These are phyloP conservation scores for Marasmius tenuissimus DNA, from an alignment of 1,284 basidiomycete genomes.

Conservation along the genomic window DNA sequence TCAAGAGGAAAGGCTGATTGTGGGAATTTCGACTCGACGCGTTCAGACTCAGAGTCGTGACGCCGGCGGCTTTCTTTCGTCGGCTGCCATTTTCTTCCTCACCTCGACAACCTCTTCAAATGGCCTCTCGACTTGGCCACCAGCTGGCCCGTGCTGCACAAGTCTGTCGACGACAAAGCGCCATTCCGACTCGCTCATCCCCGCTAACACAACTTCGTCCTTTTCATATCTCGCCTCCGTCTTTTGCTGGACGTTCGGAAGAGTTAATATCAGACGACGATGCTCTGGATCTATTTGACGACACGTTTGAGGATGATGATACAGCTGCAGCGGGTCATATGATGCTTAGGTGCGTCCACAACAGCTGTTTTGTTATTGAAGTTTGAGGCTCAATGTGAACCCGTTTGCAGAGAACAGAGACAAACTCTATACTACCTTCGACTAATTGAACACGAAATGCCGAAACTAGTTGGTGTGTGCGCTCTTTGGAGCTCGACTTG, in stretches of 20 bases:
- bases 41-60: background rate
- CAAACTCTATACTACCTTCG: slow-evolving; percentile 73
- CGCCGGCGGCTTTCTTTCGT: background rate
- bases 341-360: slow-evolving; percentile 43
- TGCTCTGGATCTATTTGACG: slow-evolving; percentile 37
- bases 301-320: slow-evolving; percentile 55
- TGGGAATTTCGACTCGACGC: background rate
- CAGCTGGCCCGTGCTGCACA: background rate
- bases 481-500: background rate
- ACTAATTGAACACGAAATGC: slow-evolving; percentile 83
- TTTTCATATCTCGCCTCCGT: slow-evolving; percentile 25
- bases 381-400: too few species aligned
- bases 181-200: background rate
- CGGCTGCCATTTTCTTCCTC: background rate
- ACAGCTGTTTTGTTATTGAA: background rate
- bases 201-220: background rate
- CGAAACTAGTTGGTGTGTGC: slow-evolving; percentile 74
- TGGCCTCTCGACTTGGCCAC: background rate
- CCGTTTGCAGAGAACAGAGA: slow-evolving; percentile 48
- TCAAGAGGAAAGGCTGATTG: background rate
- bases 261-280: slow-evolving; percentile 34
- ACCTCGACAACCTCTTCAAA: background rate
- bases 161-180: background rate
- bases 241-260: slow-evolving; percentile 32
- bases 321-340: slow-evolving; percentile 67